phyloP scores from a whole-genome alignment of 805 yeast species.

The Yarrowia deformans region DNA sequence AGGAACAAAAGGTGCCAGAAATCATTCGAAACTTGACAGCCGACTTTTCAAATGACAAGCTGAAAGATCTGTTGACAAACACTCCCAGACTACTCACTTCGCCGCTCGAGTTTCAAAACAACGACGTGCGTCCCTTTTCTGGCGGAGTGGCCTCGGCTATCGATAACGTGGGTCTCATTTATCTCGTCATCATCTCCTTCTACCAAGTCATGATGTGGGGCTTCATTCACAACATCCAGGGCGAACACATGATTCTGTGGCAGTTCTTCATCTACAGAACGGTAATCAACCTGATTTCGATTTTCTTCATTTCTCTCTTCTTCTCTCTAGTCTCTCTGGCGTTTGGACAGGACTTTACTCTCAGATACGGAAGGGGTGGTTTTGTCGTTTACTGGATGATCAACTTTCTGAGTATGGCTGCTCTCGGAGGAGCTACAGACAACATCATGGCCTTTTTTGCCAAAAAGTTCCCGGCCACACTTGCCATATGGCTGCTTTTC shows the following conservation, averaged over 20 bases:
- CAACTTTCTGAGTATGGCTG: slow-evolving; percentile 71
- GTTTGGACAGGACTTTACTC: slow-evolving; percentile 67
- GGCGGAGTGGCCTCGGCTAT: slow-evolving; percentile 50
- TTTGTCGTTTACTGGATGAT: slow-evolving; percentile 78
- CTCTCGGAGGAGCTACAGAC: slow-evolving; percentile 80
- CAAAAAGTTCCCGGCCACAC: slow-evolving; percentile 64
- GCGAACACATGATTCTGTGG: slow-evolving; percentile 22
- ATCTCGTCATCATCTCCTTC: slow-evolving; percentile 72
- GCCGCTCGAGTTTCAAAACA: slow-evolving; percentile 51
- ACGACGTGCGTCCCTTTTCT: slow-evolving; percentile 41
- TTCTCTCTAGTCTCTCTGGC: slow-evolving; percentile 69
- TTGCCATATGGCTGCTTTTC: slow-evolving; percentile 75
- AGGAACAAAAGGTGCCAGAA: slow-evolving; percentile 42
- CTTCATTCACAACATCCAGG: slow-evolving; percentile 38
- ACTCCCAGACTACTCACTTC: slow-evolving; percentile 47
- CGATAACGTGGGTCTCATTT: slow-evolving; percentile 68
- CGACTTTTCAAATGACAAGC: slow-evolving; percentile 2
- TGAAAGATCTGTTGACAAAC: slow-evolving; percentile 42
- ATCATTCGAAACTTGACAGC: slow-evolving; percentile 46
- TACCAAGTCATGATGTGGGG: slow-evolving; percentile 59
- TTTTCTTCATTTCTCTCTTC: slow-evolving; percentile 62
- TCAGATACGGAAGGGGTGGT: slow-evolving; percentile 70
- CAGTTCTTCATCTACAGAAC: slow-evolving; percentile 30
- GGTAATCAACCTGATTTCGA: slow-evolving; percentile 21
- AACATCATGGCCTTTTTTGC: slow-evolving; percentile 62